Evolutionary conservation across 2,329 filamentous ascomycete species (phyloP).

Genomic region (Colletotrichum trifolii): DNA sequence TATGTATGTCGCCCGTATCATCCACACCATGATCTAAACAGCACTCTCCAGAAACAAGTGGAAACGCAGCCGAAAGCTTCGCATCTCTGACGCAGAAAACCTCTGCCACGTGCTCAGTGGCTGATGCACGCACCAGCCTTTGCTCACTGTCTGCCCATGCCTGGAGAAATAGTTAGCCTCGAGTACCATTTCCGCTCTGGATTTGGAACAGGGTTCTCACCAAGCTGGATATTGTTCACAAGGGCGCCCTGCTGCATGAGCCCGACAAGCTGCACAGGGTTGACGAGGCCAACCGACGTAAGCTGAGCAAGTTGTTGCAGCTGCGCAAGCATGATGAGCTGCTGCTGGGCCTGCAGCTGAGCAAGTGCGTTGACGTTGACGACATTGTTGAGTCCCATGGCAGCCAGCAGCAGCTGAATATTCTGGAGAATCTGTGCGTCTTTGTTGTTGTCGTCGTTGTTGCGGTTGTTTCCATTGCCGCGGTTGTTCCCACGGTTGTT

Average conservation of each 20-base stretch:
- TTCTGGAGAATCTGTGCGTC: conserved; percentile 35
- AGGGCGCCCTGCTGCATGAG: conserved; percentile 41
- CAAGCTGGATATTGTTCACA: conserved; percentile 37
- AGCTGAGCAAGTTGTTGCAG: conserved; percentile 43
- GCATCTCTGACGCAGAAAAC: no score
- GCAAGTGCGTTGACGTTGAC: conserved; percentile 43
- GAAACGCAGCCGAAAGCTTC: no score
- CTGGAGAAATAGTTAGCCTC: conserved; percentile 2
- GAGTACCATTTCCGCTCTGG: no score
- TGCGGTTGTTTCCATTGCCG: conserved; percentile 42
- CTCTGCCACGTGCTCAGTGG: no score
- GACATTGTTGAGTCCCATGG: conserved; percentile 43
- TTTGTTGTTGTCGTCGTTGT: conserved; percentile 34
- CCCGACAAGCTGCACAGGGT: conserved; percentile 38
- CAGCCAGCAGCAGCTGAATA: conserved; percentile 42
- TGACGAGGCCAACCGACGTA: conserved; percentile 40
- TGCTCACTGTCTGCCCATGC: conserved; percentile 34
- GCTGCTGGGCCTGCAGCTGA: conserved; percentile 43
- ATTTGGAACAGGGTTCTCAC: conserved; percentile 43
- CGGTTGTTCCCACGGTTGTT: conserved; percentile 40
- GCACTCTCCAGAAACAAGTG: no score
- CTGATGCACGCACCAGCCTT: not conserved
- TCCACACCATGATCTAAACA: no score
- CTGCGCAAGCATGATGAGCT: conserved; percentile 42
- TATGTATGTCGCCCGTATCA: no score